Evolutionary conservation across 345 rosid genomes (phyloP).

Genomic region (Toxicodendron radicans): DNA sequence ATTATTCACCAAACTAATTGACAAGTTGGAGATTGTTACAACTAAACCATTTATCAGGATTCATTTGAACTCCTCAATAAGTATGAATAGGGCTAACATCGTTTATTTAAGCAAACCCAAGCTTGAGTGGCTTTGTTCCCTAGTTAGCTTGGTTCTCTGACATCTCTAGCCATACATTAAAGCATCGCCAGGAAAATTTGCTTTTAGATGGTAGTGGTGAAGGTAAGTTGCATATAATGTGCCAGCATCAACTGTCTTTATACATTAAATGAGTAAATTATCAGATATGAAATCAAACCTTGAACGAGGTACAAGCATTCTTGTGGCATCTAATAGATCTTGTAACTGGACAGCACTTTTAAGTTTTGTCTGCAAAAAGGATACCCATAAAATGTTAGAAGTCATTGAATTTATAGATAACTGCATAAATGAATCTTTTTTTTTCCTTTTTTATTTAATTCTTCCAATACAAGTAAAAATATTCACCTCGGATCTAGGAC

Average conservation of each 20-base stretch:
- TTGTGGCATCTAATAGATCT: slow-evolving; percentile 98
- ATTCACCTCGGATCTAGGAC: slow-evolving; percentile 83
- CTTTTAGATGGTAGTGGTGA: neutral
- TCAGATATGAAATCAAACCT: slow-evolving; percentile 48
- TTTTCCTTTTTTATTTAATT: neutral
- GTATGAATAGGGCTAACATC: neutral
- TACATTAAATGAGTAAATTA: slow-evolving; percentile 1
- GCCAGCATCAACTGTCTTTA: neutral
- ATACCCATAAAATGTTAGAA: slow-evolving; percentile 10
- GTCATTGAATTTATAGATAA: no score
- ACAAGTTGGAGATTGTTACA: neutral
- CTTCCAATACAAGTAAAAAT: neutral
- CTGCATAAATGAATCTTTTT: no score
- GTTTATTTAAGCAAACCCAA: neutral
- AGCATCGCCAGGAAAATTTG: neutral
- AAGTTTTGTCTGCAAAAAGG: slow-evolving; percentile 82
- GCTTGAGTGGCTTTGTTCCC: neutral
- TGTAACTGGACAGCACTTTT: slow-evolving; percentile 95
- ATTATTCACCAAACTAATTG: neutral
- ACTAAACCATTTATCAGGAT: neutral
- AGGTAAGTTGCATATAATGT: neutral
- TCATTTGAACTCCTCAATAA: neutral
- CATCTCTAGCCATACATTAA: neutral
- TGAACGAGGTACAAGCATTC: slow-evolving; percentile 89
- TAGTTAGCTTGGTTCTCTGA: neutral